Percentiles rank a stretch among this genome's conserved stretches.
phyloP scores from a whole-genome alignment of 805 yeast genomes.

The Wickerhamiella bombiphila region DNA sequence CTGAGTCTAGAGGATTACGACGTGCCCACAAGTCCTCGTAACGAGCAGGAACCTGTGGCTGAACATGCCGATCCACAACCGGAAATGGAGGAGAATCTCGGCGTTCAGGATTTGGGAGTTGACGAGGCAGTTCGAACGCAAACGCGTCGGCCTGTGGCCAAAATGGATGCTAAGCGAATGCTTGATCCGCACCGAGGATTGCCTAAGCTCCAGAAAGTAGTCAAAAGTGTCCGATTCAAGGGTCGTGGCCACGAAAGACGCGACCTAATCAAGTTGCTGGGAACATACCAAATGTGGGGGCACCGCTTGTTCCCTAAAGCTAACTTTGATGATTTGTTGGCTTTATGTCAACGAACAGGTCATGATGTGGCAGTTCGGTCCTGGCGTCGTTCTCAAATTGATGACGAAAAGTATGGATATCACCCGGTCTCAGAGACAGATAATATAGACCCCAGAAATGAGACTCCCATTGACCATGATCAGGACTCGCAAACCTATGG shows the following conservation, averaged over 20 bases:
- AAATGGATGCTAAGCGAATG: conserved; percentile 37
- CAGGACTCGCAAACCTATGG: no score
- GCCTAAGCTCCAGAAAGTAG: conserved; percentile 31
- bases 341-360: conserved; percentile 38
- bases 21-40: conserved; percentile 1
- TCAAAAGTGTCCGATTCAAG: conserved; percentile 21
- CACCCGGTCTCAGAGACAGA: no score
- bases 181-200: conserved; percentile 39
- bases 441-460: no score
- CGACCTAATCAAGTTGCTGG: conserved; percentile 36
- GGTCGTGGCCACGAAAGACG: conserved; percentile 33
- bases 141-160: conserved; percentile 11
- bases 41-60: conserved; percentile 1
- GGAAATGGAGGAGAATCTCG: conserved; percentile 13
- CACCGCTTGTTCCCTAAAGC: conserved; percentile 69
- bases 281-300: conserved; percentile 59
- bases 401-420: conserved; percentile 15
- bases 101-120: conserved; percentile 16
- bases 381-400: conserved; percentile 12
- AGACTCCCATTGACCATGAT: no score
- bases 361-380: conserved; percentile 13
- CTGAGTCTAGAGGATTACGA: conserved; percentile 8
- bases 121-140: conserved; percentile 8
- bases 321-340: conserved; percentile 53
- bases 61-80: conserved; percentile 3